These are phyloP conservation scores for Trichoderma reesei DNA, from an alignment of 495 filamentous ascomycete genomes.

Conservation along the genomic window DNA sequence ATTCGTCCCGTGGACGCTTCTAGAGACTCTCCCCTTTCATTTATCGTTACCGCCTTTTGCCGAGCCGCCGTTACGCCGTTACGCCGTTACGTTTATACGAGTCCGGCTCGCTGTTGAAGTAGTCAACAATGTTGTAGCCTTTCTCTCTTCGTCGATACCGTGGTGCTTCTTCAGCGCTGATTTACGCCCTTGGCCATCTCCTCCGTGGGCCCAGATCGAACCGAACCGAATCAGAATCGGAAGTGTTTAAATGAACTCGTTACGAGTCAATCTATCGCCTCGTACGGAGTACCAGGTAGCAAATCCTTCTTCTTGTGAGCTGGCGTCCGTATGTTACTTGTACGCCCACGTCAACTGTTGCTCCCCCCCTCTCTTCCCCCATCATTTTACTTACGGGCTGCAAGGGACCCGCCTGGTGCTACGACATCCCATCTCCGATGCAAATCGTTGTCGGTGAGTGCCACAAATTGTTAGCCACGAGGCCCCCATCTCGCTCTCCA, in stretches of 20 bases:
- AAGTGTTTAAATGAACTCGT: too few species aligned
- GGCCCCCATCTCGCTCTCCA: too few species aligned
- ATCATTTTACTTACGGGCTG: constrained; percentile 3
- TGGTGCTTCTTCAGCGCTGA: background rate
- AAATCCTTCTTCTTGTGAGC: background rate
- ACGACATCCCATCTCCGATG: constrained; percentile 1
- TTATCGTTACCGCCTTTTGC: constrained; percentile 1
- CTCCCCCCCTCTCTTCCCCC: background rate
- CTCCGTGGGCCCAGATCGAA: too few species aligned
- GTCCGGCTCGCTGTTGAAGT: too few species aligned
- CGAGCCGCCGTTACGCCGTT: constrained; percentile 4
- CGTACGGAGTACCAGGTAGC: background rate
- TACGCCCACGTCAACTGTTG: background rate
- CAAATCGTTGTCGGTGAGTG: background rate
- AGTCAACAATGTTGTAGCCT: too few species aligned
- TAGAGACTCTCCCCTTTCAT: constrained; percentile 3
- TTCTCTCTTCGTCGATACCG: too few species aligned
- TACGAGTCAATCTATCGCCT: too few species aligned
- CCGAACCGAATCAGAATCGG: too few species aligned
- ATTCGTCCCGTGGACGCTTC: background rate
- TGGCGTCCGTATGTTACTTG: too few species aligned
- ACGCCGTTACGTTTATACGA: background rate
- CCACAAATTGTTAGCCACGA: background rate
- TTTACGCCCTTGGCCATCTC: background rate
- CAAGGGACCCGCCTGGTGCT: constrained; percentile 1